Base-by-base conservation (phyloP, 2,329 filamentous ascomycete species). In the Ophiostoma fasciatum region DNA sequence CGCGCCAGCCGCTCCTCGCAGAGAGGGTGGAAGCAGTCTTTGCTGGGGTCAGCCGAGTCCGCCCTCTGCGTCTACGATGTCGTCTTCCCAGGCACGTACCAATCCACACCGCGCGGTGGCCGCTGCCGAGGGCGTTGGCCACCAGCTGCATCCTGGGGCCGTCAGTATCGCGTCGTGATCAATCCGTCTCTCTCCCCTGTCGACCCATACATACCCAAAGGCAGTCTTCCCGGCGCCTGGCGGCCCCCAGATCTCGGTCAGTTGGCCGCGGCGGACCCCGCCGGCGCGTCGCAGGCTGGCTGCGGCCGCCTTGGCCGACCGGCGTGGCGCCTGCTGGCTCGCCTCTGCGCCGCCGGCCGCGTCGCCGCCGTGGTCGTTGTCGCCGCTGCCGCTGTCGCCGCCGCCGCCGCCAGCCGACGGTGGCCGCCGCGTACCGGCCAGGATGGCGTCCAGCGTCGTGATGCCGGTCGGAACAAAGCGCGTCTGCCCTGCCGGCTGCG, bases 181-280 rank as follows among this genome's bases (percentile, higher is more conserved):
- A n/a, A n/a, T n/a, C n/a, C n/a, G n/a, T n/a, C n/a, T n/a, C n/a
- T n/a, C n/a, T n/a, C n/a, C n/a, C n/a, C n/a, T n/a, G n/a, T n/a
- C n/a, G n/a, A n/a, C n/a, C n/a, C n/a, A n/a, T n/a, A n/a, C 72
- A 59, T 64, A 88, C 81, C 78, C 81, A 47, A 94, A 62, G 11
- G 78, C 67, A 4, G 84, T 93, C 63, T 93, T 94, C 21, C 87
- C 88, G 19, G 72, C 72, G 2, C 85, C 87, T 8, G 83, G 79
- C 10, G 87, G 84, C 1, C 88, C 88, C 70, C 82, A 93, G 33
- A 94, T 61, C 56, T 96, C 88, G 4, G 81, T 82, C 28, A 94
- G 66, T 53, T 84, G 81, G 12, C 85, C 83, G 38, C 76, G 72
- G 41, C 68, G 68, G 32, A 93, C 63, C 4, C 84, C 85, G 14